A percentile compares a stretch with the other conserved stretches of the same genome.
These are phyloP conservation scores for Eucalyptus pauciflora DNA, from an alignment of 345 rosid genomes.

Conservation along the genomic window DNA sequence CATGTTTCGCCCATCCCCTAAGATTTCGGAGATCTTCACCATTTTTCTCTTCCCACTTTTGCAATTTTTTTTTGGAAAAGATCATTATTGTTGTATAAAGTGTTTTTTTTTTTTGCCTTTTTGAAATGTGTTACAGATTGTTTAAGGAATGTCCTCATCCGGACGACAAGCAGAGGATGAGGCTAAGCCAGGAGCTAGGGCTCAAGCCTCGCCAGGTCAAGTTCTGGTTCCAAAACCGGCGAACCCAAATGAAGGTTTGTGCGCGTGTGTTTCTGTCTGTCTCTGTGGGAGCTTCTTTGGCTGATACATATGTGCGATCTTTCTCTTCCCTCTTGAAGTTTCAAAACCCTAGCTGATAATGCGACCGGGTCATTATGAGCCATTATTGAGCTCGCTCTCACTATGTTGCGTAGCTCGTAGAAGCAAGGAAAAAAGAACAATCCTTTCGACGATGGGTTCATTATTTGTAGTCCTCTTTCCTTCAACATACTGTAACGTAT, in stretches of 20 bases:
- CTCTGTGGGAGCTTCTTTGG: background rate
- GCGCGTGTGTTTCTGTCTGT: background rate
- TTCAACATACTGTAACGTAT: slow-evolving; percentile 1
- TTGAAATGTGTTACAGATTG: slow-evolving; percentile 30
- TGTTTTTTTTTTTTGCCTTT: background rate
- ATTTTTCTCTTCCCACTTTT: background rate
- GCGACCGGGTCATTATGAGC: background rate
- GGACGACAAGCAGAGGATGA: slow-evolving; percentile 85
- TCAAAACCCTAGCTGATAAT: background rate
- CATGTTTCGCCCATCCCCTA: background rate
- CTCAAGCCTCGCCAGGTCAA: slow-evolving; percentile 94
- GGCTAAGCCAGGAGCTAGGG: slow-evolving; percentile 84
- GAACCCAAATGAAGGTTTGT: slow-evolving; percentile 91
- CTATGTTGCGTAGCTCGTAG: background rate
- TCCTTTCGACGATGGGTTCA: background rate
- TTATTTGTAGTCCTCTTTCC: background rate
- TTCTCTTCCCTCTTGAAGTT: background rate
- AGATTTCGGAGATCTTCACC: background rate
- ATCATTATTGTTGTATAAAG: background rate
- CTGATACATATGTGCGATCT: background rate
- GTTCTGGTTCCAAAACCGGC: slow-evolving; percentile 98
- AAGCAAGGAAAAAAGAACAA: background rate
- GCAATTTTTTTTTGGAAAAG: background rate
- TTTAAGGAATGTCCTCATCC: slow-evolving; percentile 96
- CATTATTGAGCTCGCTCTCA: background rate